Evolutionary conservation across 345 rosid genomes (phyloP).

Genomic region (Gossypium arboreum): DNA sequence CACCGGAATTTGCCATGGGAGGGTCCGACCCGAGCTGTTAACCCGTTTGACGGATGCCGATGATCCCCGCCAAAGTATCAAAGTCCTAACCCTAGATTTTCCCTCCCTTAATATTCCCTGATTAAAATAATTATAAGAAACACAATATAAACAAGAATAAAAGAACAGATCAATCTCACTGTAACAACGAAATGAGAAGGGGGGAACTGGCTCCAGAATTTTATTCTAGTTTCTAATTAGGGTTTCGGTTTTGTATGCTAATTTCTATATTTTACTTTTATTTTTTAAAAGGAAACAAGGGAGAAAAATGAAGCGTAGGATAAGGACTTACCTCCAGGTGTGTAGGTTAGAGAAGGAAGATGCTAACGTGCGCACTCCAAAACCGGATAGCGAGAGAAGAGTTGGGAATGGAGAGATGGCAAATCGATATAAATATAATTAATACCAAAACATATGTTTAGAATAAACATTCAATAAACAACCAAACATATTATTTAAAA

Average conservation of each 20-base stretch:
- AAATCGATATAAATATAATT: too few relatives aligned
- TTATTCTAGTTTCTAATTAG: background rate
- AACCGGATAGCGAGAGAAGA: too few relatives aligned
- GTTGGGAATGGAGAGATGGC: too few relatives aligned
- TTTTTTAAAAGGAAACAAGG: too few relatives aligned
- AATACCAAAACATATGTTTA: too few relatives aligned
- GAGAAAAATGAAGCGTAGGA: background rate
- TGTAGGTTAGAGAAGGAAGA: background rate
- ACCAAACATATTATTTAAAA: too few relatives aligned
- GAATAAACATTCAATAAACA: too few relatives aligned
- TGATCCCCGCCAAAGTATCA: slow-evolving; percentile 70
- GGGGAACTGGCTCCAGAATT: background rate
- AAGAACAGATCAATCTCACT: background rate
- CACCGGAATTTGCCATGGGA: slow-evolving; percentile 90
- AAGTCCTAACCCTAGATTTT: slow-evolving; percentile 18
- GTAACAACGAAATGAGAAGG: background rate
- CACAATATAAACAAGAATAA: background rate
- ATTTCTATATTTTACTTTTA: background rate
- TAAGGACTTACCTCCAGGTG: background rate
- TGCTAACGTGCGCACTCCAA: too few relatives aligned
- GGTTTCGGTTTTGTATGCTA: background rate
- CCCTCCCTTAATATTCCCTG: slow-evolving; percentile 3
- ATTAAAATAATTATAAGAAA: background rate
- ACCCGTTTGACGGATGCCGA: background rate
- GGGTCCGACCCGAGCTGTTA: slow-evolving; percentile 36